phyloP scores from a whole-genome alignment of 805 yeast species.

The Myxozyma monticola region DNA sequence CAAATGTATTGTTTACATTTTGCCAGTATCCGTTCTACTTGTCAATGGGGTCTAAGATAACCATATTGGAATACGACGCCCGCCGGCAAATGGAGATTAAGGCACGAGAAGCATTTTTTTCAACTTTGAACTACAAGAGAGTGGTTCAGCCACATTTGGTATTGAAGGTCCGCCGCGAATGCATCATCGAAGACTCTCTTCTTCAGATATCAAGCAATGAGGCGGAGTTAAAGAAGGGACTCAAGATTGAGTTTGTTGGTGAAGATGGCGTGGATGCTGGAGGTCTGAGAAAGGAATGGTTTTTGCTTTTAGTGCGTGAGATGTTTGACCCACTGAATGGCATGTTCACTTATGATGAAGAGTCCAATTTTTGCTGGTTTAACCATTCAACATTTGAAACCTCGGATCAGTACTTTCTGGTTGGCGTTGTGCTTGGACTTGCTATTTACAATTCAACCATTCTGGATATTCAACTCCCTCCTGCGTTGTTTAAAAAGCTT shows the following conservation, averaged over 20 bases:
- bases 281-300: slow-evolving; percentile 94
- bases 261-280: slow-evolving; percentile 98
- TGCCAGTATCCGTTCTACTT: slow-evolving; percentile 84
- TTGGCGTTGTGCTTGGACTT: slow-evolving; percentile 84
- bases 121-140: slow-evolving; percentile 62
- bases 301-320: slow-evolving; percentile 66
- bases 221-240: slow-evolving; percentile 70
- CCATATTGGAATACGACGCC: slow-evolving; percentile 79
- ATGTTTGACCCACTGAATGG: slow-evolving; percentile 69
- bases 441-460: slow-evolving; percentile 91
- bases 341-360: slow-evolving; percentile 64
- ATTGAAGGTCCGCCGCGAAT: slow-evolving; percentile 65
- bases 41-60: slow-evolving; percentile 78
- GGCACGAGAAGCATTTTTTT: slow-evolving; percentile 86
- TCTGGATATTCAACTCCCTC: slow-evolving; percentile 75
- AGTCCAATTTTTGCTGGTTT: slow-evolving; percentile 78
- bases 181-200: slow-evolving; percentile 74
- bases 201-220: slow-evolving; percentile 42
- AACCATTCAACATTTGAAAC: slow-evolving; percentile 34
- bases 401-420: slow-evolving; percentile 49
- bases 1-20: slow-evolving; percentile 58
- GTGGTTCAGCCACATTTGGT: slow-evolving; percentile 68
- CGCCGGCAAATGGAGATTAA: slow-evolving; percentile 76
- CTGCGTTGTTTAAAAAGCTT: slow-evolving; percentile 72
- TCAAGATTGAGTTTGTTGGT: slow-evolving; percentile 74